Conservation (phyloP, 495 filamentous ascomycete genomes). For the Glonium stellatum region DNA sequence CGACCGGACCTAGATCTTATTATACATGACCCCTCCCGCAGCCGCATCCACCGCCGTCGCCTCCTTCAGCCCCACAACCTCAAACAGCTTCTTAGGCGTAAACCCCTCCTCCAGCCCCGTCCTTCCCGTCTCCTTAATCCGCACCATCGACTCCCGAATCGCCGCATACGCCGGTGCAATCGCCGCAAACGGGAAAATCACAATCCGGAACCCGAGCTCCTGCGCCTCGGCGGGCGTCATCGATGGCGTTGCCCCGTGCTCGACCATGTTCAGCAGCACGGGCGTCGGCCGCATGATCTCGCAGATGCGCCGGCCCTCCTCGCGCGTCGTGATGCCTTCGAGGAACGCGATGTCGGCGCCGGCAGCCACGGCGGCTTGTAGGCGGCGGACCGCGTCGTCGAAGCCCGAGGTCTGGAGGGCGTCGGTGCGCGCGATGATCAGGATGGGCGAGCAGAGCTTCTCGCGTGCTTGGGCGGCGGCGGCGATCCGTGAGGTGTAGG, state of each 20-base stretch:
- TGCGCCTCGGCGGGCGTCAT: conserved; percentile 20
- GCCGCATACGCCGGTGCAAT: conserved; percentile 4
- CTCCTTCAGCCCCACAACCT: not conserved
- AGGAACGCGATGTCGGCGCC: conserved; percentile 30
- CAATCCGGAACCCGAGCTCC: conserved; percentile 26
- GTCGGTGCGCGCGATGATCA: conserved; percentile 33
- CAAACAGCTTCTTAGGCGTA: conserved; percentile 3
- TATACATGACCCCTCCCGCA: too few species aligned
- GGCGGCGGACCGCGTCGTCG: too few species aligned
- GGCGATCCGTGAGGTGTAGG: conserved; percentile 20
- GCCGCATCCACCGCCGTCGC: too few species aligned
- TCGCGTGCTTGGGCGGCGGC: conserved; percentile 16
- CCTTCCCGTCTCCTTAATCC: conserved; percentile 7
- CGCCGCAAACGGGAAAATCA: conserved; percentile 19
- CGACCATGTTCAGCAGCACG: conserved; percentile 25
- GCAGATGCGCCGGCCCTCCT: conserved; percentile 12
- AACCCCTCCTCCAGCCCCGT: not conserved
- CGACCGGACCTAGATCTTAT: too few species aligned
- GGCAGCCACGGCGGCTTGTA: too few species aligned
- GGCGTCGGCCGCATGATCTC: conserved; percentile 17
- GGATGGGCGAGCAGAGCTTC: conserved; percentile 20
- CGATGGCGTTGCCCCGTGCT: conserved; percentile 20
- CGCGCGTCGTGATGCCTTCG: conserved; percentile 25
- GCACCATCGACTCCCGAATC: conserved; percentile 2
- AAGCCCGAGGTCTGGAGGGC: conserved; percentile 27